Conservation (phyloP, 2,329 filamentous ascomycete species). For the Gyromitra esculenta region DNA sequence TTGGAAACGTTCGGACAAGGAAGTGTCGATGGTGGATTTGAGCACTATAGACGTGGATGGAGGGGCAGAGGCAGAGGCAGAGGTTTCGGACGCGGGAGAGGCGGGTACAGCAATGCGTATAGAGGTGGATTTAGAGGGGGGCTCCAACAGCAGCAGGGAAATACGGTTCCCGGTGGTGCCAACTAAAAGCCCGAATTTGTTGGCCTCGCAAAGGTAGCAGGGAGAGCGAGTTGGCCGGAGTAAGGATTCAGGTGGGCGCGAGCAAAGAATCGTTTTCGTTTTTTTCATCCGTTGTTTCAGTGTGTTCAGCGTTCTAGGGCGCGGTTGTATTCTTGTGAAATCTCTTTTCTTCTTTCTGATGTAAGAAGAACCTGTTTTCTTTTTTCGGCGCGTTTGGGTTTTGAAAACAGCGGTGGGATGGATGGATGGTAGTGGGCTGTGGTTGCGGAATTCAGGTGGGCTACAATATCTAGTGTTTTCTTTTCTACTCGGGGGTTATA, state of each 20-base stretch:
- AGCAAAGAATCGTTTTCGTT: conserved; percentile 40
- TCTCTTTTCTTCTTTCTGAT: conserved; percentile 37
- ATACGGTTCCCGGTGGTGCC: conserved; percentile 30
- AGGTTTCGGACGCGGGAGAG: conserved; percentile 64
- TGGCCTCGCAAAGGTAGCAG: neutral
- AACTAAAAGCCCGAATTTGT: conserved; percentile 16
- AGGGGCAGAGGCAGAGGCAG: conserved; percentile 75
- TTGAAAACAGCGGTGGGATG: conserved; percentile 37
- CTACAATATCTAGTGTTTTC: conserved; percentile 38
- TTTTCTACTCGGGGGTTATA: conserved; percentile 31
- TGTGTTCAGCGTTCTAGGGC: conserved; percentile 40
- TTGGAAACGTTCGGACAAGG: conserved; percentile 98
- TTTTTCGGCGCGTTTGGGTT: conserved; percentile 49
- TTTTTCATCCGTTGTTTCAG: conserved; percentile 34
- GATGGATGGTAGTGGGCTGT: conserved; percentile 21
- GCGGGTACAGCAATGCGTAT: conserved; percentile 57
- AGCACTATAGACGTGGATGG: conserved; percentile 69
- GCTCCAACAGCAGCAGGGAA: conserved; percentile 38
- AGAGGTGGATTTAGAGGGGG: conserved; percentile 36
- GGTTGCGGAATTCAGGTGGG: conserved; percentile 27
- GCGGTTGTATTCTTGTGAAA: conserved; percentile 38
- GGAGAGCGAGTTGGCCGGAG: neutral
- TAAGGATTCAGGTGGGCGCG: conserved; percentile 21
- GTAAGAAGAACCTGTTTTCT: conserved; percentile 39
- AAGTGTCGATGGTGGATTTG: conserved; percentile 82